These are phyloP conservation scores for Ramaria rubella DNA, from an alignment of 768 basidiomycete genomes.

Conservation along the genomic window DNA sequence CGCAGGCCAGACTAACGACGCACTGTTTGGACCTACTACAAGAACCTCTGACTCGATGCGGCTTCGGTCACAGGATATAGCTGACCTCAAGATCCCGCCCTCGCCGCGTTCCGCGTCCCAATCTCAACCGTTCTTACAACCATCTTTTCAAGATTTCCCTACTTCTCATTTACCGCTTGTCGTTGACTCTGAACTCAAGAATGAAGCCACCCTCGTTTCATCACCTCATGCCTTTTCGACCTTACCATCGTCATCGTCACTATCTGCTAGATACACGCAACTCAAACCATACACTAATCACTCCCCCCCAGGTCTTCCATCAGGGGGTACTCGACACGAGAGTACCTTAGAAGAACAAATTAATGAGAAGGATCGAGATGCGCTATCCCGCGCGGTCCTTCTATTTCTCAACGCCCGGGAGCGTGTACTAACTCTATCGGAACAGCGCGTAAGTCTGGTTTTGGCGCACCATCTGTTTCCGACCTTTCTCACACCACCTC, in stretches of 20 bases:
- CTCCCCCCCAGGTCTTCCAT: background rate
- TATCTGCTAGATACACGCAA: background rate
- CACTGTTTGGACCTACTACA: no score
- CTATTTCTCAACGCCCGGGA: constrained; percentile 63
- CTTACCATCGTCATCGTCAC: background rate
- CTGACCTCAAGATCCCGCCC: no score
- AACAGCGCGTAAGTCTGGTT: constrained; percentile 54
- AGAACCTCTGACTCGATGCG: no score
- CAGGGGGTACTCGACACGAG: background rate
- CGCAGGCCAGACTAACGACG: no score
- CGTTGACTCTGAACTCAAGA: background rate
- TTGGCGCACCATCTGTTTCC: background rate
- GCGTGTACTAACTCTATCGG: constrained; percentile 65
- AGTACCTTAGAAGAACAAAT: background rate
- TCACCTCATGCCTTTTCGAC: background rate
- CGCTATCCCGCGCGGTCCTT: constrained; percentile 42
- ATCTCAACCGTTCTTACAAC: no score
- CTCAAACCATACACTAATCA: background rate
- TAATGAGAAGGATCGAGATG: constrained; percentile 6
- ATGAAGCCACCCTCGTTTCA: background rate
- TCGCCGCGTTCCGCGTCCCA: no score
- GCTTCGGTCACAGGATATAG: no score
- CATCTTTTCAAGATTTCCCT: no score
- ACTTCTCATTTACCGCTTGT: no score
- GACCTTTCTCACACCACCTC: background rate